Evolutionary conservation across 306 rosid species (phyloP).

Genomic region (Glycine latifolia): DNA sequence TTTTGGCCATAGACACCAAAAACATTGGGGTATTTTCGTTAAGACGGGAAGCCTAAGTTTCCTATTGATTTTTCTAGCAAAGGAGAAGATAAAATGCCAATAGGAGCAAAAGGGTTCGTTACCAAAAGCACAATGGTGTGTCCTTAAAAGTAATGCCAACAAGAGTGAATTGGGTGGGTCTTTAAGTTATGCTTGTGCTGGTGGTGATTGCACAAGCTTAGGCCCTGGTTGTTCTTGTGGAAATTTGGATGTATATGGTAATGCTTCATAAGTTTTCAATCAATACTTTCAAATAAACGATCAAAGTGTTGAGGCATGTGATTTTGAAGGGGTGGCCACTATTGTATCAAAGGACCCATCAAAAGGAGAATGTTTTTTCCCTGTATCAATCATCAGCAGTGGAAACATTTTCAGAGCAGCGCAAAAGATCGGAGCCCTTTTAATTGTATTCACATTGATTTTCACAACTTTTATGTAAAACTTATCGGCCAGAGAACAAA

Average conservation of each 20-base stretch:
- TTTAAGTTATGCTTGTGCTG: constrained; percentile 59
- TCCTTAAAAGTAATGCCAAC: constrained; percentile 2
- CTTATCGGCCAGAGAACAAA: not conserved
- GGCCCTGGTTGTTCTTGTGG: constrained; percentile 54
- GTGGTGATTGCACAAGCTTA: constrained; percentile 69
- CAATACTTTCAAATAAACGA: constrained; percentile 67
- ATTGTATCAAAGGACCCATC: constrained; percentile 59
- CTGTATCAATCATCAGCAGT: constrained; percentile 49
- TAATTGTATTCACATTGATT: constrained; percentile 45
- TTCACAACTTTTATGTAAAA: constrained; percentile 34
- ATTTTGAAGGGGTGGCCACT: constrained; percentile 53
- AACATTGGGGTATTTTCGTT: constrained; percentile 80
- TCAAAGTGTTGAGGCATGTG: constrained; percentile 70
- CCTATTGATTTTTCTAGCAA: constrained; percentile 63
- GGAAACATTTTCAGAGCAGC: constrained; percentile 48
- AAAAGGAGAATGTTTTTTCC: constrained; percentile 57
- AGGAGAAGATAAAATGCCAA: constrained; percentile 51
- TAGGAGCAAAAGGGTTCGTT: constrained; percentile 65
- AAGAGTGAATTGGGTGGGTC: not conserved
- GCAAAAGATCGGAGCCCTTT: not conserved
- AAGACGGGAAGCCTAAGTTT: constrained; percentile 75
- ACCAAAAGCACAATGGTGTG: constrained; percentile 70
- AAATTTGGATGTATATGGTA: constrained; percentile 37
- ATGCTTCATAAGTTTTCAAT: constrained; percentile 70
- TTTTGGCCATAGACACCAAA: too few species aligned